Evolutionary conservation across 2,329 filamentous ascomycete genomes (phyloP).

Genomic region (Pseudogymnoascus sp.): DNA sequence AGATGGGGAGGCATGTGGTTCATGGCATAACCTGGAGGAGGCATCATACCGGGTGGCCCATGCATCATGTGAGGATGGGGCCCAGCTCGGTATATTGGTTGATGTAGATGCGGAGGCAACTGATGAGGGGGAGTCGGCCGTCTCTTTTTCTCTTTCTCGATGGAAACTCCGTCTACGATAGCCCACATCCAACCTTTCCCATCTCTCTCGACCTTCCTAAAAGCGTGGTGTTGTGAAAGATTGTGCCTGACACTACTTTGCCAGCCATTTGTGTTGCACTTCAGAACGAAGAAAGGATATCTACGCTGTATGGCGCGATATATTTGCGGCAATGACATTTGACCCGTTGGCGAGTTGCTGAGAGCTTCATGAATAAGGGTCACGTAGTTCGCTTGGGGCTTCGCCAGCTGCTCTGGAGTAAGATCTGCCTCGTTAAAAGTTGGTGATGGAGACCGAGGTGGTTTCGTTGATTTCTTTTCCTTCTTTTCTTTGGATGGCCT

Average conservation of each 20-base stretch:
- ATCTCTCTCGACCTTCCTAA: conserved; percentile 42
- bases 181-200: conserved; percentile 52
- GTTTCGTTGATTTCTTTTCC: conserved; percentile 41
- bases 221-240: conserved; percentile 47
- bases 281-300: conserved; percentile 50
- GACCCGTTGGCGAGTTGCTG: conserved; percentile 37
- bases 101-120: conserved; percentile 22
- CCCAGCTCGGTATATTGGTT: conserved; percentile 23
- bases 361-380: conserved; percentile 50
- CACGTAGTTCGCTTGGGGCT: conserved; percentile 51
- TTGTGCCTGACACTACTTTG: conserved; percentile 57
- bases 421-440: conserved; percentile 45
- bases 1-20: conserved; percentile 19
- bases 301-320: conserved; percentile 50
- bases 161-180: conserved; percentile 42
- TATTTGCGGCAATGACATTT: conserved; percentile 51
- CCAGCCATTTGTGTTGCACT: conserved; percentile 46
- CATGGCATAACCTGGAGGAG: conserved; percentile 20
- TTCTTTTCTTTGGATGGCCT: conserved; percentile 43
- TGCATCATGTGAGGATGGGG: conserved; percentile 19
- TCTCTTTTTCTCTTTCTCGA: conserved; percentile 48
- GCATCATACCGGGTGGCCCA: conserved; percentile 19
- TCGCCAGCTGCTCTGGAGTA: conserved; percentile 66
- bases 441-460: conserved; percentile 42
- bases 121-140: conserved; percentile 32